Conservation (phyloP, 768 basidiomycete species). For the Boletus rubroflammeus region DNA sequence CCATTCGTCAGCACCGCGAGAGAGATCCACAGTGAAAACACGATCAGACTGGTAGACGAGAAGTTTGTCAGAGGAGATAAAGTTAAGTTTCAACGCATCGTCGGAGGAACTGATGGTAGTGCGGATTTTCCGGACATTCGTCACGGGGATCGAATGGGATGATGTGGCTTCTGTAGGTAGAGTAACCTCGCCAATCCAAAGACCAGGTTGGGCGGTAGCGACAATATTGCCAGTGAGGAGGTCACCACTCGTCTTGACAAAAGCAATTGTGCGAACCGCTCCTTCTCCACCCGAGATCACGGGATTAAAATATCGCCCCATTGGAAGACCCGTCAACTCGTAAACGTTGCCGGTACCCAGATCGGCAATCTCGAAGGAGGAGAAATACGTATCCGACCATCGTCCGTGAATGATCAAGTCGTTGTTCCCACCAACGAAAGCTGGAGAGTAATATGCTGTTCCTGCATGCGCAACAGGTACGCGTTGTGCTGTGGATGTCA, state of each 20-base stretch:
- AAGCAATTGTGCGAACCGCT: conserved; percentile 48
- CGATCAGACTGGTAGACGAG: conserved; percentile 55
- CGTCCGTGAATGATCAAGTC: conserved; percentile 59
- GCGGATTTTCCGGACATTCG: conserved; percentile 48
- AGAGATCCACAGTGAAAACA: conserved; percentile 51
- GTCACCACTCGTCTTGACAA: conserved; percentile 60
- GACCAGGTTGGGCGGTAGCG: conserved; percentile 58
- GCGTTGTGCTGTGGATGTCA: conserved; percentile 33
- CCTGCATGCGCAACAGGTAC: conserved; percentile 47
- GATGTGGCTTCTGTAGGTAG: conserved; percentile 38
- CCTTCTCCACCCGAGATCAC: conserved; percentile 46
- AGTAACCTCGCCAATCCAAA: conserved; percentile 60
- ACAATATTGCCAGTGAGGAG: conserved; percentile 58
- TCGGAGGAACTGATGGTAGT: conserved; percentile 45
- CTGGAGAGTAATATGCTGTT: conserved; percentile 63
- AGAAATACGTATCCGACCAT: conserved; percentile 64
- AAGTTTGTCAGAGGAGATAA: conserved; percentile 53
- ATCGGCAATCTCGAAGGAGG: conserved; percentile 63
- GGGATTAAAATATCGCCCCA: conserved; percentile 65
- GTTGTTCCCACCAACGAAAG: conserved; percentile 42
- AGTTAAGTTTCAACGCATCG: conserved; percentile 48
- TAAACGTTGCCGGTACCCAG: conserved; percentile 40
- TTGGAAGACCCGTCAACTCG: conserved; percentile 53
- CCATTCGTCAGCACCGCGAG: conserved; percentile 39
- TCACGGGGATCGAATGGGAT: conserved; percentile 35